Evolutionary conservation across 768 basidiomycete genomes (phyloP).

Genomic region (Auricularia sp.): DNA sequence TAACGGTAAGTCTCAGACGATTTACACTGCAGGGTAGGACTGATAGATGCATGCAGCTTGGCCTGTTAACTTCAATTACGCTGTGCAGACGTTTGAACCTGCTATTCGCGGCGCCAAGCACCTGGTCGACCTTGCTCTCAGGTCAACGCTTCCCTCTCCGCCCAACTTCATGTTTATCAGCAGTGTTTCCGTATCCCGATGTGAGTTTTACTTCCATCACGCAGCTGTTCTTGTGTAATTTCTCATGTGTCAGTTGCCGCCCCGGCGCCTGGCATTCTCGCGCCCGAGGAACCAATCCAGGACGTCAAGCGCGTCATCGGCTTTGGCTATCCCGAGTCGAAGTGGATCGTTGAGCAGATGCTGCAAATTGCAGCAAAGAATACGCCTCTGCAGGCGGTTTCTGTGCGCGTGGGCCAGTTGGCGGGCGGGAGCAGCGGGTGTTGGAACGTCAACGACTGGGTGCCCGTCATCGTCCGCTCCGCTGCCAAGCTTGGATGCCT

Average conservation of each 20-base stretch:
- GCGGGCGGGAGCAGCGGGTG: slow-evolving; percentile 26
- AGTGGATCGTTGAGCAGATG: slow-evolving; percentile 30
- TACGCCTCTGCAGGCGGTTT: slow-evolving; percentile 22
- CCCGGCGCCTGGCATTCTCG: background rate
- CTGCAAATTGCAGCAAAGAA: slow-evolving; percentile 22
- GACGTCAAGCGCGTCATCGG: too few relatives aligned
- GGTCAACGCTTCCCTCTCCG: slow-evolving; percentile 18
- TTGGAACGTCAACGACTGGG: slow-evolving; percentile 36
- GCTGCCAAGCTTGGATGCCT: slow-evolving; percentile 23
- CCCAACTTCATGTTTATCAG: slow-evolving; percentile 34
- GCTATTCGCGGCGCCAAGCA: slow-evolving; percentile 31
- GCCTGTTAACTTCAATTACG: slow-evolving; percentile 33
- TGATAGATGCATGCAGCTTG: slow-evolving; percentile 18
- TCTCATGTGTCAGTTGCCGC: background rate
- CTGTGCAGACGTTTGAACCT: slow-evolving; percentile 33
- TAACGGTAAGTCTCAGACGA: background rate
- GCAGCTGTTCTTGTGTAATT: background rate
- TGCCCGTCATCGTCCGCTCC: slow-evolving; percentile 32
- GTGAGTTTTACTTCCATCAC: slow-evolving; percentile 15
- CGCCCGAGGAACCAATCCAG: background rate
- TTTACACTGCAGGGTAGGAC: background rate
- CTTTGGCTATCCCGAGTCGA: slow-evolving; percentile 37
- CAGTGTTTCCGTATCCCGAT: slow-evolving; percentile 26
- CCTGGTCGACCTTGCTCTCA: slow-evolving; percentile 28
- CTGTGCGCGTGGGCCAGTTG: slow-evolving; percentile 32